Evolutionary conservation across 306 rosid species (phyloP).

Genomic region (Luffa acutangula): DNA sequence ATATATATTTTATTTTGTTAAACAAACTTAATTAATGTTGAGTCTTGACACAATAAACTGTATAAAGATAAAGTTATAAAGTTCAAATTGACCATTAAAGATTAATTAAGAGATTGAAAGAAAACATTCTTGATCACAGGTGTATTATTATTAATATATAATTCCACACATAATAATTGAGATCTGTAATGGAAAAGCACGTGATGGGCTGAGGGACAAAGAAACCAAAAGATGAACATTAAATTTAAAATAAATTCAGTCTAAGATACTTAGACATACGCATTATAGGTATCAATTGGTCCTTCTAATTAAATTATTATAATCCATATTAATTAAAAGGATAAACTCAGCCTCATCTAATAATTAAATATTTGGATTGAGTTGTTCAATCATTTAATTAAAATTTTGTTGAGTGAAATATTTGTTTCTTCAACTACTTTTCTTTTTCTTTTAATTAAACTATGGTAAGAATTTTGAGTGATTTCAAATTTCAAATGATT

Average conservation of each 20-base stretch:
- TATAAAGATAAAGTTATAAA: neutral
- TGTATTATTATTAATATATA: neutral
- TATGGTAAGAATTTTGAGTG: too few species aligned
- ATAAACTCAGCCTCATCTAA: neutral
- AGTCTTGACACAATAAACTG: neutral
- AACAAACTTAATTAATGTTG: neutral
- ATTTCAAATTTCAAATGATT: too few species aligned
- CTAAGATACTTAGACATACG: neutral
- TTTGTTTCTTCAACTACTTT: too few species aligned
- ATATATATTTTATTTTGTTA: neutral
- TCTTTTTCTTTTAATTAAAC: too few species aligned
- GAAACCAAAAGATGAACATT: neutral
- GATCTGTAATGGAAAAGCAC: neutral
- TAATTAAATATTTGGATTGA: neutral
- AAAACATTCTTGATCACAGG: neutral
- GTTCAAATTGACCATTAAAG: constrained; percentile 1
- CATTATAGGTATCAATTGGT: too few species aligned
- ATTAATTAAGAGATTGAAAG: neutral
- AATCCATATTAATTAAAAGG: too few species aligned
- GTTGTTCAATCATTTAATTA: neutral
- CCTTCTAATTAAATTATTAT: too few species aligned
- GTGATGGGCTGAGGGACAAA: neutral
- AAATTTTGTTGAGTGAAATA: neutral
- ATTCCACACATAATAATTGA: constrained; percentile 5
- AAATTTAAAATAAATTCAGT: neutral